phyloP scores from a whole-genome alignment of 164 flowering plant genomes.

The Macadamia integrifolia region DNA sequence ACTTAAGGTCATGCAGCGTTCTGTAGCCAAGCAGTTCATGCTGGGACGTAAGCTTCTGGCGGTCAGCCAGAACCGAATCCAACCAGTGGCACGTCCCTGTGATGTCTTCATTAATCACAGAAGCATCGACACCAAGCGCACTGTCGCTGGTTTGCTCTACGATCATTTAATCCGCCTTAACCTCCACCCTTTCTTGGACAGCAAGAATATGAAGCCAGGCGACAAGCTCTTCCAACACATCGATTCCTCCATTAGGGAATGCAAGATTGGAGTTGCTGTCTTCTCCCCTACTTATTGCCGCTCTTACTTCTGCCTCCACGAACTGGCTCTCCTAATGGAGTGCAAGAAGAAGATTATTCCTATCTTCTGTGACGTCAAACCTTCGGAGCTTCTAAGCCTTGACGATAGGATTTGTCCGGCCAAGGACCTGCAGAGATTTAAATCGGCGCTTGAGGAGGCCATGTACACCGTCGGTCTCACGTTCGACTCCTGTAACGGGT shows the following conservation, averaged over 20 bases:
- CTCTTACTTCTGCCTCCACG: no score
- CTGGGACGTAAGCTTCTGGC: no score
- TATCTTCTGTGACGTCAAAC: slow-evolving; percentile 58
- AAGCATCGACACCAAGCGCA: slow-evolving; percentile 51
- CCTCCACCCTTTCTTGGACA: slow-evolving; percentile 49
- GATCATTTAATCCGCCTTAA: slow-evolving; percentile 23
- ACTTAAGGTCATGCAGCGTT: no score
- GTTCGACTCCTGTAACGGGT: slow-evolving; percentile 52
- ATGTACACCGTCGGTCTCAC: slow-evolving; percentile 56
- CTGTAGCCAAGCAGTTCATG: no score
- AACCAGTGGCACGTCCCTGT: slow-evolving; percentile 14
- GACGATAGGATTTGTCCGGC: slow-evolving; percentile 20
- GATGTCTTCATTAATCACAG: slow-evolving; percentile 71
- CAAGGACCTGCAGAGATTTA: slow-evolving; percentile 31
- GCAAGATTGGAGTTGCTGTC: slow-evolving; percentile 49
- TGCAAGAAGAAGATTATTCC: slow-evolving; percentile 50
- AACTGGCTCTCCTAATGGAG: slow-evolving; percentile 50
- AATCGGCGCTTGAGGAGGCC: slow-evolving; percentile 52
- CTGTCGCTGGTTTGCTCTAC: slow-evolving; percentile 46
- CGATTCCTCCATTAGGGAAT: slow-evolving; percentile 25
- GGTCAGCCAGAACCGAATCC: background rate
- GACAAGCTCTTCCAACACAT: slow-evolving; percentile 48
- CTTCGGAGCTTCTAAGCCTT: slow-evolving; percentile 46
- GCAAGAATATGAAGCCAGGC: slow-evolving; percentile 62
- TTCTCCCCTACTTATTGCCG: slow-evolving; percentile 65